A percentile compares a stretch with the other conserved stretches of the same genome.
Conservation (phyloP, 1,284 basidiomycete species). For the Ceratobasidium sp. region DNA sequence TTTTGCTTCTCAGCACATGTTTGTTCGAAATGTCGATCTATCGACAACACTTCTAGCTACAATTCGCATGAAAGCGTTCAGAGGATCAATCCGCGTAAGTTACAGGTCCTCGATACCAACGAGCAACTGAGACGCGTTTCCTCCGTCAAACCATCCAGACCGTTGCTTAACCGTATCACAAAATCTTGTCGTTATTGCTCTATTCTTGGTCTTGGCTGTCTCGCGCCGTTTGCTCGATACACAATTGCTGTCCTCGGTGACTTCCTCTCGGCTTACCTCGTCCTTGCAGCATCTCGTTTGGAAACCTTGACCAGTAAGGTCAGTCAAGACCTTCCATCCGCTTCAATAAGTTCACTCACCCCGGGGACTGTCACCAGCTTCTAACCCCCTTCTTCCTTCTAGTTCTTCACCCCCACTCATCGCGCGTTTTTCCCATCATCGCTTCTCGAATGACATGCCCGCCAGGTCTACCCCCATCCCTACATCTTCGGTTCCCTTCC, state of each 20-base stretch:
- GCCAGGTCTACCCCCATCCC: constrained; percentile 76
- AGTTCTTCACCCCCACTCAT: constrained; percentile 76
- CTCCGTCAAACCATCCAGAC: constrained; percentile 64
- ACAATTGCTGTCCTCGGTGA: constrained; percentile 54
- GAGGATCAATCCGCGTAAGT: too few relatives aligned
- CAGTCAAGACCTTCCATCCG: constrained; percentile 15
- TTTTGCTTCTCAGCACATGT: too few relatives aligned
- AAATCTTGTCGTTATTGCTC: constrained; percentile 87
- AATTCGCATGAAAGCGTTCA: too few relatives aligned
- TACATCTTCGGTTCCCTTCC: constrained; percentile 70
- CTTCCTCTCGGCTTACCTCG: constrained; percentile 68
- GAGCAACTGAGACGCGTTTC: too few relatives aligned
- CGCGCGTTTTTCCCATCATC: constrained; percentile 80
- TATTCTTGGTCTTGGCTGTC: constrained; percentile 76
- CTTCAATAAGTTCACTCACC: constrained; percentile 66
- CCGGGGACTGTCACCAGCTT: constrained; percentile 75
- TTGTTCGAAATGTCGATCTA: too few relatives aligned
- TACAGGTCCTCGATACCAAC: too few relatives aligned
- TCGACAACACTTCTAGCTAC: too few relatives aligned
- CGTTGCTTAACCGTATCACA: constrained; percentile 80
- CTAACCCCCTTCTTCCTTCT: constrained; percentile 74
- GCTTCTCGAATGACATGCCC: constrained; percentile 76
- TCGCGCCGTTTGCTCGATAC: constrained; percentile 67
- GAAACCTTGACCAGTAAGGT: constrained; percentile 65
- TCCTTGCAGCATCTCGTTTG: constrained; percentile 73